Percentiles rank a stretch among this genome's conserved stretches.
These are phyloP conservation scores for Exophiala bonariae DNA, from an alignment of 2,329 filamentous ascomycete genomes.

Conservation along the genomic window DNA sequence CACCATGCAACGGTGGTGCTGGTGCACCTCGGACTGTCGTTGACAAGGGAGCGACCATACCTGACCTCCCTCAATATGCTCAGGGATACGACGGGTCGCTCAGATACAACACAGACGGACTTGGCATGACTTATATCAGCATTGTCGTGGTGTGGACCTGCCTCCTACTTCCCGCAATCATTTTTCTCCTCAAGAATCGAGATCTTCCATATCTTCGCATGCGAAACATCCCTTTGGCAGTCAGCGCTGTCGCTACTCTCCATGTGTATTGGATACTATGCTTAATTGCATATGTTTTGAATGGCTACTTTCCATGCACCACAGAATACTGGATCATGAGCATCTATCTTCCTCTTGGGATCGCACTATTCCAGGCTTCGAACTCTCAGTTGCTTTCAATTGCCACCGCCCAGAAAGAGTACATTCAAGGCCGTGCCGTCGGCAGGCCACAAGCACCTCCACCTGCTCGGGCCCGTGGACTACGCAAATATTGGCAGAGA, in stretches of 20 bases:
- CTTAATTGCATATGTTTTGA: conserved; percentile 38
- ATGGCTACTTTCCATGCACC: conserved; percentile 47
- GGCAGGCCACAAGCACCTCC: neutral
- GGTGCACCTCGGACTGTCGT: conserved; percentile 14
- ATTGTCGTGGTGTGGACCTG: conserved; percentile 34
- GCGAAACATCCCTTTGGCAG: conserved; percentile 38
- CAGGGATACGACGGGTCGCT: conserved; percentile 25
- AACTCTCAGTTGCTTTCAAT: conserved; percentile 63
- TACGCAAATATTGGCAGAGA: conserved; percentile 35
- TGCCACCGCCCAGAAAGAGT: conserved; percentile 52
- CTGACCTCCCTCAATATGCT: conserved; percentile 6
- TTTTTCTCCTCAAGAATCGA: conserved; percentile 35
- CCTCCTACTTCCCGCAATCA: conserved; percentile 32
- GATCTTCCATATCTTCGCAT: conserved; percentile 38
- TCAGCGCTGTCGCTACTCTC: conserved; percentile 38
- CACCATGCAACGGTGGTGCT: conserved; percentile 10
- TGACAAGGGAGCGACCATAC: conserved; percentile 3
- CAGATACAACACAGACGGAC: conserved; percentile 27
- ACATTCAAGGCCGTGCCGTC: conserved; percentile 10
- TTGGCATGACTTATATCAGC: conserved; percentile 27
- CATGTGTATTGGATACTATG: conserved; percentile 40
- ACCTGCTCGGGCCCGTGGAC: conserved; percentile 29
- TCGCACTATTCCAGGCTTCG: conserved; percentile 65
- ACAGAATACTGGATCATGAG: conserved; percentile 69
- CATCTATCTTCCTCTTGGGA: conserved; percentile 63